phyloP scores from a whole-genome alignment of 306 rosid species.

The Medicago ruthenica region DNA sequence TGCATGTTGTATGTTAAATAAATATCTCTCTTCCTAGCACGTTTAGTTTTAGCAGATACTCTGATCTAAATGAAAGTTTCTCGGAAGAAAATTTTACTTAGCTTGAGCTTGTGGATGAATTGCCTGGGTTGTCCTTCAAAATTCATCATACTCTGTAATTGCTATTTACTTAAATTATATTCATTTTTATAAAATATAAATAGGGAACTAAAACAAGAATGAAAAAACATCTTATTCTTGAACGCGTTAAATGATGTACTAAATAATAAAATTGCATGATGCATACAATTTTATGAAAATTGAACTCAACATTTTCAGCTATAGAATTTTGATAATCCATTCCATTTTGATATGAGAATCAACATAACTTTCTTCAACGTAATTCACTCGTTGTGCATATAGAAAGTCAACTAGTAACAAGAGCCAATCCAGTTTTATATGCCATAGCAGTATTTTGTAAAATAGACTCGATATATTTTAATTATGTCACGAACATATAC shows the following conservation, averaged over 20 bases:
- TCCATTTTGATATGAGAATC: background rate
- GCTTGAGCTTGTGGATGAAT: slow-evolving; percentile 4
- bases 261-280: background rate
- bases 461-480: background rate
- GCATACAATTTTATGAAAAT: background rate
- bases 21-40: slow-evolving; percentile 20
- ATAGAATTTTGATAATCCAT: background rate
- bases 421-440: too few species aligned
- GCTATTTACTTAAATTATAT: background rate
- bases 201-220: background rate
- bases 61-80: slow-evolving; percentile 27
- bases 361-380: background rate
- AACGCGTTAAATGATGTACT: background rate
- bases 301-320: background rate
- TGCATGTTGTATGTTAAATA: slow-evolving; percentile 44
- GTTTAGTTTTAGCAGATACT: slow-evolving; percentile 10
- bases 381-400: too few species aligned
- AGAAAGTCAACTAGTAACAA: too few species aligned
- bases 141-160: background rate
- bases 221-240: background rate
- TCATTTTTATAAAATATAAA: background rate
- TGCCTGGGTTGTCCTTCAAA: background rate
- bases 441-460: background rate
- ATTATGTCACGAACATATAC: background rate
- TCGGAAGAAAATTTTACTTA: background rate